Conservation (phyloP, 257 asterid species). For the Solanum microdontum region DNA sequence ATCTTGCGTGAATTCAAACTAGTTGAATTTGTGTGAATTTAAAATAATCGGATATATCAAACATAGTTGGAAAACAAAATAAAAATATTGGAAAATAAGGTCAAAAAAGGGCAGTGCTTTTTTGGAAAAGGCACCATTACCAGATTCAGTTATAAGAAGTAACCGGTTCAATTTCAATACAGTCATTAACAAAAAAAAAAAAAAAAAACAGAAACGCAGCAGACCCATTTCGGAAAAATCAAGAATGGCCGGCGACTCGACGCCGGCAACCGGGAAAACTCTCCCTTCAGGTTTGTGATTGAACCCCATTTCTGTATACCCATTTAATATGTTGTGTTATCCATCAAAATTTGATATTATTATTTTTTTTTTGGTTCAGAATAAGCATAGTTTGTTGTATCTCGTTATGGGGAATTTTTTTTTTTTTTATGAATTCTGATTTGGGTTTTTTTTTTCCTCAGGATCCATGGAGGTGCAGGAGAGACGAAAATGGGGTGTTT, state of each 20-base stretch:
- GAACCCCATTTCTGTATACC: neutral
- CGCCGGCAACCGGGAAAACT: conserved; percentile 2
- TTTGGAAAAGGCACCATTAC: neutral
- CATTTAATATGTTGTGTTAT: neutral
- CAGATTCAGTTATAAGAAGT: neutral
- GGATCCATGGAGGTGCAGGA: conserved; percentile 18
- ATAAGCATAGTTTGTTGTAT: neutral
- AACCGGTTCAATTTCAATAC: neutral
- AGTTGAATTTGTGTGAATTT: neutral
- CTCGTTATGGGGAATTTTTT: neutral
- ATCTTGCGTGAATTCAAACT: too few species aligned
- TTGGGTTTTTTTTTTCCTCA: neutral
- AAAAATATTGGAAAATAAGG: neutral
- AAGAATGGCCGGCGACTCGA: conserved; percentile 8
- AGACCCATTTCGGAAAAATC: neutral
- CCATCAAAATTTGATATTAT: neutral
- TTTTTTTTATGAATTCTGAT: neutral
- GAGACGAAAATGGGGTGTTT: conserved; percentile 35
- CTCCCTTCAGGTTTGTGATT: conserved; percentile 8
- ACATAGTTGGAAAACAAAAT: neutral
- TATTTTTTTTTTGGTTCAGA: neutral
- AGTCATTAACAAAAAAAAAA: neutral
- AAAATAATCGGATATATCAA: too few species aligned
- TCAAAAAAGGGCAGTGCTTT: neutral
- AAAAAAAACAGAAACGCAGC: neutral